Base-by-base conservation (phyloP, 805 yeast genomes). In the Kuraishia borneana region DNA sequence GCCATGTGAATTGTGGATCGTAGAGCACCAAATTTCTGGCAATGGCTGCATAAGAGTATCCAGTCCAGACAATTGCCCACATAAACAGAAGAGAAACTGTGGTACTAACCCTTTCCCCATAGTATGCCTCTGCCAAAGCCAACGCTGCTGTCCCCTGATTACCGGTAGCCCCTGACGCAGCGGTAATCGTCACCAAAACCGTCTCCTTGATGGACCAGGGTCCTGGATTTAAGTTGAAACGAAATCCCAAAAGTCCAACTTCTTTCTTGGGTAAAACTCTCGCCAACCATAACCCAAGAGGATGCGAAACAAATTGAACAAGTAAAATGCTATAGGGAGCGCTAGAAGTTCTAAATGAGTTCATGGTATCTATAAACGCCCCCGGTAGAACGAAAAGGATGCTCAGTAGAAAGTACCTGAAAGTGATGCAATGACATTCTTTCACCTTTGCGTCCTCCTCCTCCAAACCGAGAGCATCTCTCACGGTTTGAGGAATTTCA, bases 191-290 rank as follows among this genome's bases (percentile, higher is more conserved):
- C 25, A 72, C 60, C 55, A 76, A 37, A 22, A 70, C 65, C 6
- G 74, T 61, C 42, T 70, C 76, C 38, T 70, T 69, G 29, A 70
- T 61, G 4, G 71, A 52, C 75, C 75, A 70, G 0, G 76, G 75
- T 2, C 73, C 70, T 0, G 77, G 76, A 38, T 70, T 70, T 33
- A 66, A 42, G 35, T 54, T 53, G 40, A 67, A 59, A 6, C 32
- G 19, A 30, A 48, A 40, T 1, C 45, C 39, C 2, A 35, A 21
- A 3, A 41, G 3, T 6, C 33, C 39, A 5, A 56, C 36, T 5
- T 45, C 34, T 34, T 45, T 53, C 7, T 43, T 34, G 1, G 76
- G 76, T 3, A 70, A 48, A 0, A 44, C 48, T 17, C 36, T 42
- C 0, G 75, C 70, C 32, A 70, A 42, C 58, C 61, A 63, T 35